Evolutionary conservation across 228 moss, liverwort and hornwort species (phyloP).

Genomic region (Sphagnum fallax): DNA sequence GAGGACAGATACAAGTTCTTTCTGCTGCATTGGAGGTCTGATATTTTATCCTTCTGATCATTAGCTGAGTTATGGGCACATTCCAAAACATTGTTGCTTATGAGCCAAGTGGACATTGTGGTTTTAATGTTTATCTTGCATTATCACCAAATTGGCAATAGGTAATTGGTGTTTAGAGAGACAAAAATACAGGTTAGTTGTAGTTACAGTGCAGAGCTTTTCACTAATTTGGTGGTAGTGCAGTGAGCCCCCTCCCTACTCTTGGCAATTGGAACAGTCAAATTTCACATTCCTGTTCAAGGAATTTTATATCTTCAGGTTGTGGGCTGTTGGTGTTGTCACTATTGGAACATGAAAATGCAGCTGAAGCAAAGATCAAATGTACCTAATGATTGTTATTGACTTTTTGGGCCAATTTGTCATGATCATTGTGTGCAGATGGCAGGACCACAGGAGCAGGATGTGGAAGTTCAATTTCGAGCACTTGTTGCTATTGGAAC

Average conservation of each 20-base stretch:
- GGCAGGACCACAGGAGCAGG: constrained; percentile 74
- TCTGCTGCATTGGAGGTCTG: constrained; percentile 90
- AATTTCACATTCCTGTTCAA: too few species aligned
- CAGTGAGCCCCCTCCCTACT: too few species aligned
- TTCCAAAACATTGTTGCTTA: neutral
- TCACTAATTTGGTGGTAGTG: too few species aligned
- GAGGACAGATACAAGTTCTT: constrained; percentile 82
- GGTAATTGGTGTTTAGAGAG: too few species aligned
- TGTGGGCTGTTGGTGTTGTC: too few species aligned
- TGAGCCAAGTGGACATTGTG: too few species aligned
- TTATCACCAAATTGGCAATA: too few species aligned
- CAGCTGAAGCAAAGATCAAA: neutral
- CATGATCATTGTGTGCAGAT: constrained; percentile 37
- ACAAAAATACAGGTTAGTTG: too few species aligned
- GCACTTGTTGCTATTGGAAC: constrained; percentile 88
- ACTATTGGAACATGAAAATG: neutral
- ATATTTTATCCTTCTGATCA: neutral
- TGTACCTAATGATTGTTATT: neutral
- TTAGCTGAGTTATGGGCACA: too few species aligned
- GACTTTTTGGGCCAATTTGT: neutral
- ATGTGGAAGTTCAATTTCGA: constrained; percentile 84
- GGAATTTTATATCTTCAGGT: too few species aligned
- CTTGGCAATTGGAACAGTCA: too few species aligned
- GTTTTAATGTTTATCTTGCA: neutral
- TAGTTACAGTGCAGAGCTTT: too few species aligned